These are phyloP conservation scores for Cladophialophora exuberans DNA, from an alignment of 2,329 filamentous ascomycete species.

Conservation along the genomic window DNA sequence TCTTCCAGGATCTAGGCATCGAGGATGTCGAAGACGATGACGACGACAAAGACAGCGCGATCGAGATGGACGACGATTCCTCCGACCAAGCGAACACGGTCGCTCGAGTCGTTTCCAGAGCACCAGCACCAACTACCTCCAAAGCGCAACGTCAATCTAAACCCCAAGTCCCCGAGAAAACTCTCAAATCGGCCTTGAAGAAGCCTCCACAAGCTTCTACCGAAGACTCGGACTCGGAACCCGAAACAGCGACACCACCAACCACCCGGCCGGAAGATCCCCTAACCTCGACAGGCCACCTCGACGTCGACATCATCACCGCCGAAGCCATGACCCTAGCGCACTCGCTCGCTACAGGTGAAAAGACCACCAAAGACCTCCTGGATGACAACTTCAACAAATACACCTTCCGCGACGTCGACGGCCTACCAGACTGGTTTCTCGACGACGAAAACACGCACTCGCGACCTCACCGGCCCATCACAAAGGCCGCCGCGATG, in stretches of 20 bases:
- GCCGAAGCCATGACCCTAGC: slow-evolving; percentile 98
- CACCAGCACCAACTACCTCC: slow-evolving; percentile 28
- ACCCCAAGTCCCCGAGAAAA: too few species aligned
- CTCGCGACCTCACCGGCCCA: slow-evolving; percentile 83
- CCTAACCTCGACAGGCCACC: slow-evolving; percentile 46
- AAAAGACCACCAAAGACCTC: slow-evolving; percentile 77
- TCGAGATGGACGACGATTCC: slow-evolving; percentile 40
- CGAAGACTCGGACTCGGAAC: slow-evolving; percentile 42
- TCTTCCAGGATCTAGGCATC: slow-evolving; percentile 81
- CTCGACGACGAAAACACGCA: slow-evolving; percentile 87
- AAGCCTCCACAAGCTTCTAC: slow-evolving; percentile 11
- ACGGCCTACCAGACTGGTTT: slow-evolving; percentile 97
- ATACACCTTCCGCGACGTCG: slow-evolving; percentile 83
- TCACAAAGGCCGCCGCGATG: slow-evolving; percentile 82
- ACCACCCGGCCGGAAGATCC: slow-evolving; percentile 39
- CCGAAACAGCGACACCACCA: slow-evolving; percentile 33
- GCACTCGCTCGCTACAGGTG: slow-evolving; percentile 84
- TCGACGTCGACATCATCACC: slow-evolving; percentile 98
- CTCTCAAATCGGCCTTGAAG: slow-evolving; percentile 36
- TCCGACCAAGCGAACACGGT: slow-evolving; percentile 25
- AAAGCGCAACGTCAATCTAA: too few species aligned
- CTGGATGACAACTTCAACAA: slow-evolving; percentile 94
- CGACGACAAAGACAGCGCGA: slow-evolving; percentile 40
- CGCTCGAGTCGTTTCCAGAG: too few species aligned
- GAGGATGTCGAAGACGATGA: slow-evolving; percentile 57